phyloP scores from a whole-genome alignment of 2,329 filamentous ascomycete genomes.

The Cytospora paraplurivora region DNA sequence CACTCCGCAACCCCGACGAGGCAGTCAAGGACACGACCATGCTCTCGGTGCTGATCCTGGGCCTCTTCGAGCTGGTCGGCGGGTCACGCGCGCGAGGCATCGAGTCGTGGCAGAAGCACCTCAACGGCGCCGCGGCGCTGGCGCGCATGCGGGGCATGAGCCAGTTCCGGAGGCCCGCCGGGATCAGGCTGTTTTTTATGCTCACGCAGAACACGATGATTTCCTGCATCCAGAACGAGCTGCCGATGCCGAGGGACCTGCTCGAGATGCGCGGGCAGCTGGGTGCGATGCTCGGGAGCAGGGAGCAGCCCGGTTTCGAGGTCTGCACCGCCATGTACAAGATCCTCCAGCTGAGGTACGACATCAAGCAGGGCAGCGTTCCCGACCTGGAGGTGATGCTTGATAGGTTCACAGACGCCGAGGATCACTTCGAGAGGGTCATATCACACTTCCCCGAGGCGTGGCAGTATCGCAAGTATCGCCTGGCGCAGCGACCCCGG shows the following conservation, averaged over 20 bases:
- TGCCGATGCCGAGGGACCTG: slow-evolving; percentile 51
- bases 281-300: slow-evolving; percentile 38
- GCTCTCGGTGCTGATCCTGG: slow-evolving; percentile 55
- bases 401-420: slow-evolving; percentile 42
- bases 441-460: slow-evolving; percentile 42
- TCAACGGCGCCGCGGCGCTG: slow-evolving; percentile 54
- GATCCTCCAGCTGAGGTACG: slow-evolving; percentile 50
- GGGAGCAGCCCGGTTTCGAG: slow-evolving; percentile 44
- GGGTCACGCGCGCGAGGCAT: slow-evolving; percentile 46
- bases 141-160: slow-evolving; percentile 51
- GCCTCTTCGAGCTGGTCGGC: slow-evolving; percentile 57
- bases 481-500: slow-evolving; percentile 41
- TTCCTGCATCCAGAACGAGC: slow-evolving; percentile 52
- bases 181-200: slow-evolving; percentile 57
- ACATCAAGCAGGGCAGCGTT: slow-evolving; percentile 45
- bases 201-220: slow-evolving; percentile 54
- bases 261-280: slow-evolving; percentile 50
- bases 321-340: slow-evolving; percentile 48
- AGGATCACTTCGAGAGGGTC: slow-evolving; percentile 46
- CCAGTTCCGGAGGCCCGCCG: slow-evolving; percentile 49
- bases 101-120: slow-evolving; percentile 55
- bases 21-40: slow-evolving; percentile 54
- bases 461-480: slow-evolving; percentile 47
- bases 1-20: slow-evolving; percentile 48
- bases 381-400: slow-evolving; percentile 46